Evolutionary conservation across 2,329 filamentous ascomycete genomes (phyloP).

Genomic region (Sordariomycetes sp.): DNA sequence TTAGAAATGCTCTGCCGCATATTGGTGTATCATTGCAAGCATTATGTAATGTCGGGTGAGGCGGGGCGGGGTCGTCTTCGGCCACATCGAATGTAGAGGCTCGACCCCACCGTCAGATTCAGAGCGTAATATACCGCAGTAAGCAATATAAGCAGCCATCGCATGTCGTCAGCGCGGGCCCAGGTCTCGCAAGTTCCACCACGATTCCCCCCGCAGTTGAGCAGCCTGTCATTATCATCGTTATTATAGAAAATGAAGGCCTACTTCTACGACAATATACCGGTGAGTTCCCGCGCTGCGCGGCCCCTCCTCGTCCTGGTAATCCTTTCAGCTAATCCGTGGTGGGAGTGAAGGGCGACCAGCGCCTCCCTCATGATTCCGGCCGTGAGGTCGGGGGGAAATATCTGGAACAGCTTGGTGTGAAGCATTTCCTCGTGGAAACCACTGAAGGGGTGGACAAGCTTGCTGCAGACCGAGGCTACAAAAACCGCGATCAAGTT

Average conservation of each 20-base stretch:
- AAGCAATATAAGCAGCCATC: too few species aligned
- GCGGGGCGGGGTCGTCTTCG: neutral
- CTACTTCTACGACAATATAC: constrained; percentile 45
- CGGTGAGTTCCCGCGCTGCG: constrained; percentile 25
- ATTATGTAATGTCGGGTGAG: neutral
- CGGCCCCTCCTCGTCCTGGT: constrained; percentile 3
- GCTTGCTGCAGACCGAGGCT: constrained; percentile 65
- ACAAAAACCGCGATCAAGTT: constrained; percentile 93
- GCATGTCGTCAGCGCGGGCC: neutral
- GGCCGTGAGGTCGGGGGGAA: constrained; percentile 54
- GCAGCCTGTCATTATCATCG: neutral
- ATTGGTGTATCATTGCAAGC: neutral
- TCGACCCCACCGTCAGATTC: too few species aligned
- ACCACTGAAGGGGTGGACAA: constrained; percentile 57
- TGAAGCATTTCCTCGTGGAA: constrained; percentile 64
- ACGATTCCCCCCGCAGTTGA: neutral
- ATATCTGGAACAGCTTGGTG: constrained; percentile 65
- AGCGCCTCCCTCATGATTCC: constrained; percentile 83
- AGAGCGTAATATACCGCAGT: too few species aligned
- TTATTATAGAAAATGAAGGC: constrained; percentile 40
- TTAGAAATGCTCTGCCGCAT: neutral
- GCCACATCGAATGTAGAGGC: too few species aligned
- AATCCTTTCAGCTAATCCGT: constrained; percentile 4
- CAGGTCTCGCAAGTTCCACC: neutral
- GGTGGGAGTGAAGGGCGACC: constrained; percentile 60